A percentile compares a stretch with the other conserved stretches of the same genome.
Conservation (phyloP, 805 yeast genomes). For the Candida caryicola region DNA sequence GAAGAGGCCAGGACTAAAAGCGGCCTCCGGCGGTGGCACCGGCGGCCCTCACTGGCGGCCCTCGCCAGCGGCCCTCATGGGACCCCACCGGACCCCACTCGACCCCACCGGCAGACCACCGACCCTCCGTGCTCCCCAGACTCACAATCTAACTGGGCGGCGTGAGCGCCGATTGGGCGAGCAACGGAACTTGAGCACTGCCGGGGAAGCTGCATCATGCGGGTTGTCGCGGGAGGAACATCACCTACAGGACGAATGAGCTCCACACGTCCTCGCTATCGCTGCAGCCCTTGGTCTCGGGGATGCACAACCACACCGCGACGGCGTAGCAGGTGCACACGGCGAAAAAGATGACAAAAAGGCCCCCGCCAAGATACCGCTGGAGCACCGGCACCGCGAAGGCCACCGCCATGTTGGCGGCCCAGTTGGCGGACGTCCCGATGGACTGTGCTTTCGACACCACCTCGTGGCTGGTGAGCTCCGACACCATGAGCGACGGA, state of each 20-base stretch:
- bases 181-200: no score
- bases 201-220: no score
- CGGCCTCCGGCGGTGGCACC: no score
- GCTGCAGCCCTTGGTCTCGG: conserved; percentile 32
- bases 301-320: conserved; percentile 22
- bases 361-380: conserved; percentile 23
- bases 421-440: conserved; percentile 36
- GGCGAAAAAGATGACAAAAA: conserved; percentile 27
- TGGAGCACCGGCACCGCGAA: conserved; percentile 29
- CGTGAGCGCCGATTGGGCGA: no score
- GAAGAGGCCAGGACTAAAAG: no score
- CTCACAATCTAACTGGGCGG: no score
- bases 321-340: conserved; percentile 19
- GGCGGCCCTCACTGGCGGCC: no score
- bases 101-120: no score
- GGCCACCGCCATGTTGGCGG: conserved; percentile 32
- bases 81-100: no score
- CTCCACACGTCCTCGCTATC: conserved; percentile 10
- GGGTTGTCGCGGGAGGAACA: no score
- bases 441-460: conserved; percentile 34
- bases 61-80: no score
- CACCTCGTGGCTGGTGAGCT: conserved; percentile 31
- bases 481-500: conserved; percentile 38
- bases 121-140: no score
- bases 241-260: conserved; percentile 1